Conservation (phyloP, 2,329 filamentous ascomycete species). For the Aspergillus chevalieri region DNA sequence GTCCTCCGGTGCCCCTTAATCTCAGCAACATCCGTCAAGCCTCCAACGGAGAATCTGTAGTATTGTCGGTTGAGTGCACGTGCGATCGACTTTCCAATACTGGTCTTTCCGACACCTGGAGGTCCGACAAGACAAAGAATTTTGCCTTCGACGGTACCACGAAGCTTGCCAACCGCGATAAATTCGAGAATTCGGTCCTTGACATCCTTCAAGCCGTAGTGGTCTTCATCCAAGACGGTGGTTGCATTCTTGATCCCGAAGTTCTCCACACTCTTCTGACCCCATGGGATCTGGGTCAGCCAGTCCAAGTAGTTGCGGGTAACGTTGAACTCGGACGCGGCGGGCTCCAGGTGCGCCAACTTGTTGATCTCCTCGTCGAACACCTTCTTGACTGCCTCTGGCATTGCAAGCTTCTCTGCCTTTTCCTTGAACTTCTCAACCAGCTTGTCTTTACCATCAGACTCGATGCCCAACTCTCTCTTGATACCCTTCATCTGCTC, state of each 20-base stretch:
- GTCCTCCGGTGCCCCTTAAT: constrained; percentile 97
- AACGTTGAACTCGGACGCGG: constrained; percentile 96
- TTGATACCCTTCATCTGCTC: constrained; percentile 99
- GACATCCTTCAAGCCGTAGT: constrained; percentile 94
- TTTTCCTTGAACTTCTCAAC: constrained; percentile 98
- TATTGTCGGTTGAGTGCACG: constrained; percentile 91
- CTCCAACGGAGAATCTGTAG: constrained; percentile 96
- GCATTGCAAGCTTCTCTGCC: constrained; percentile 89
- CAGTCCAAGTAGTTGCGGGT: constrained; percentile 97
- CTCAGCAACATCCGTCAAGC: constrained; percentile 92
- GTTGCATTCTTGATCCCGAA: constrained; percentile 91
- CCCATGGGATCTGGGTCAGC: constrained; percentile 98
- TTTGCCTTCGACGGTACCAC: constrained; percentile 95
- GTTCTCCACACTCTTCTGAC: constrained; percentile 89
- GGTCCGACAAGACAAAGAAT: constrained; percentile 97
- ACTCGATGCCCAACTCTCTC: constrained; percentile 90
- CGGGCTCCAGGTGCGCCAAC: constrained; percentile 86
- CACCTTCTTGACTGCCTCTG: constrained; percentile 90
- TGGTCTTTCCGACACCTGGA: constrained; percentile 96
- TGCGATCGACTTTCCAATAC: constrained; percentile 96
- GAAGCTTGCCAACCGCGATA: constrained; percentile 93
- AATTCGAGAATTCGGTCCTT: constrained; percentile 98
- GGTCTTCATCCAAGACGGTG: constrained; percentile 87
- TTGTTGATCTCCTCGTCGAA: constrained; percentile 99
- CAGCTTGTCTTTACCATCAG: constrained; percentile 95